Conservation (phyloP, 2,329 filamentous ascomycete genomes). For the Penicillium sp. region DNA sequence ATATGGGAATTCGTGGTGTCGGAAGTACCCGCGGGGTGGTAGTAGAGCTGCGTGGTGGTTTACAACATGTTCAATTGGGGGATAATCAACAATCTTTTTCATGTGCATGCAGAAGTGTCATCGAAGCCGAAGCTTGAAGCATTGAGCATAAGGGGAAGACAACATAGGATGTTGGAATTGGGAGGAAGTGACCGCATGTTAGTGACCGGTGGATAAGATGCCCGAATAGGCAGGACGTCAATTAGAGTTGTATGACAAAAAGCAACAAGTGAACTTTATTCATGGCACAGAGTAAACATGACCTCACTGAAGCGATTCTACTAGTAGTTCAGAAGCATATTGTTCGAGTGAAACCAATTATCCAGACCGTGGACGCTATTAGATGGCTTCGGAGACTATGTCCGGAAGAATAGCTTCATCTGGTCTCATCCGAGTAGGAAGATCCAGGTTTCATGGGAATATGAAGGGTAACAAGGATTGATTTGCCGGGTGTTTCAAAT, state of each 20-base stretch:
- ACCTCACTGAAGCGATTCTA: background rate
- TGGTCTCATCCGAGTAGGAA: background rate
- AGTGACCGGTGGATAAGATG: background rate
- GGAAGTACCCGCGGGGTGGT: no score
- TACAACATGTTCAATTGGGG: no score
- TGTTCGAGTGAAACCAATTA: slow-evolving; percentile 1
- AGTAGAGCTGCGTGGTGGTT: no score
- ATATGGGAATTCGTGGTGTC: background rate
- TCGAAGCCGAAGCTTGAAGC: background rate
- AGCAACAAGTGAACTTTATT: slow-evolving; percentile 8
- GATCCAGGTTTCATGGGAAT: background rate
- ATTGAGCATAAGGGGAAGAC: background rate
- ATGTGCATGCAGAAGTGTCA: no score
- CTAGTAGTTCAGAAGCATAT: background rate
- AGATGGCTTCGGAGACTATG: slow-evolving; percentile 1
- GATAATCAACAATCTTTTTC: background rate
- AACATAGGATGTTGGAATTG: background rate
- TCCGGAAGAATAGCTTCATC: slow-evolving; percentile 5
- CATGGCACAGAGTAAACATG: background rate
- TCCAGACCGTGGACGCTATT: slow-evolving; percentile 3
- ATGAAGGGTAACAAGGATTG: background rate
- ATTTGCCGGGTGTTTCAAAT: slow-evolving; percentile 6
- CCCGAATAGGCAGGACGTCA: slow-evolving; percentile 19
- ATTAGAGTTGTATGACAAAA: slow-evolving; percentile 1
- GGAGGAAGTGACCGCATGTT: slow-evolving; percentile 4